phyloP scores from a whole-genome alignment of 495 filamentous ascomycete species.

The Tuber magnatum region DNA sequence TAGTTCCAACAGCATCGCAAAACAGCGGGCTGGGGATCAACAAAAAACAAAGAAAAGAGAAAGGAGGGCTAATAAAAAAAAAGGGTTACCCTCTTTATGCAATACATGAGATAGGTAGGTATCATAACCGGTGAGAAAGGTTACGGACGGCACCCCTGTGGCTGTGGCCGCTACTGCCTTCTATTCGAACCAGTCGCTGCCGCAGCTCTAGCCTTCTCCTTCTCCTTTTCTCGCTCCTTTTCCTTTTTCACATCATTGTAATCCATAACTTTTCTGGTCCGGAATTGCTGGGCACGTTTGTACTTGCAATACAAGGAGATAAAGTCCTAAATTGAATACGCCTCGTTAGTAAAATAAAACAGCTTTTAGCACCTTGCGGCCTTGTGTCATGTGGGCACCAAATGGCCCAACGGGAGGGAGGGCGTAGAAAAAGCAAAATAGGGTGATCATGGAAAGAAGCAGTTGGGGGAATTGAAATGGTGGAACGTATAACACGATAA shows the following conservation, averaged over 20 bases:
- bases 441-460: background rate
- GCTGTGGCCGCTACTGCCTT: conserved; percentile 16
- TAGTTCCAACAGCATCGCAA: background rate
- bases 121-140: background rate
- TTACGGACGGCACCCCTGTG: background rate
- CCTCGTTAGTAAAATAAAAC: conserved; percentile 11
- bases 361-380: background rate
- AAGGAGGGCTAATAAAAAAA: background rate
- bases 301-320: conserved; percentile 41
- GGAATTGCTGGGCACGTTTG: conserved; percentile 40
- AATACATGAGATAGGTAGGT: background rate
- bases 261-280: conserved; percentile 38
- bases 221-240: conserved; percentile 14
- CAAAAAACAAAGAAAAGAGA: background rate
- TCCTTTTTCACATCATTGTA: conserved; percentile 36
- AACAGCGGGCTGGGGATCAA: background rate
- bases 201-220: conserved; percentile 18
- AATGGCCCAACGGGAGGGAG: background rate
- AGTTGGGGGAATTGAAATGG: background rate
- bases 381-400: conserved; percentile 1
- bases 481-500: conserved; percentile 2
- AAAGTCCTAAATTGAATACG: conserved; percentile 32
- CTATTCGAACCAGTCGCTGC: conserved; percentile 17
- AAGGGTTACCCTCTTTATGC: background rate
- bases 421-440: background rate